Evolutionary conservation across 139 green algal genomes (phyloP), one percentile per base, ranked within the genome.

Genomic region (Pleodorina starrii): DNA sequence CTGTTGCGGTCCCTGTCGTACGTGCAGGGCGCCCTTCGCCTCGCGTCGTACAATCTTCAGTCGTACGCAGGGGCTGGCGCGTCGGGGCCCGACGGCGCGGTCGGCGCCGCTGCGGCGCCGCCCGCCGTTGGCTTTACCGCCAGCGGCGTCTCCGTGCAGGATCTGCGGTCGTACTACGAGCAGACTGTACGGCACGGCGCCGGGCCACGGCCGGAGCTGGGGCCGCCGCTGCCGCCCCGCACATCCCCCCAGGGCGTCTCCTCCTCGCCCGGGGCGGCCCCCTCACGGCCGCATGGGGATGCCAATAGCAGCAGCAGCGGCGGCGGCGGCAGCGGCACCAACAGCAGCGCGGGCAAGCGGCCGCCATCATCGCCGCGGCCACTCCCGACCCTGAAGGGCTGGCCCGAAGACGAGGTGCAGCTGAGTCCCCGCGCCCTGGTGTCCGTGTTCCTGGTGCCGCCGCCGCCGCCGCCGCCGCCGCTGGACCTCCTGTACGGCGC

Each of bases 1-100:
- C 36, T 57, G n/a, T 11, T 87, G 81, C 42, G 60, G 29, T 59
- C 81, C 16, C 43, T 87, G 81, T 87, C 81, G 63, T 87, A 77
- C 63, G 51, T 42, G 1, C 81, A 87, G 43, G 81, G 50, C 36
- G 11, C 72, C 19, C 60, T 77, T 12, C 40, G 60, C 42, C 60
- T 87, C 27, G 43, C 43, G 38, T 7, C 40, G 11, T 29, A 51
- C 16, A 40, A 36, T 60, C 14, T 23, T 16, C 50, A 9, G 16
- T 54, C n/a, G 25, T 54, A 4, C 29, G 54, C 51, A 60, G 17
- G 14, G 14, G 14, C 14, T 60, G 14, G 14, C 51, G 51, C 14
- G 51, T 66, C 9, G 21, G 54, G 3, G 21, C 29, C 54, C 54
- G 54, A 66, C 54, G 3, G 3, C 25, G 7, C 54, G n/a, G n/a